Conservation (phyloP, 2,329 filamentous ascomycete genomes). For the Colletotrichum sojae region DNA sequence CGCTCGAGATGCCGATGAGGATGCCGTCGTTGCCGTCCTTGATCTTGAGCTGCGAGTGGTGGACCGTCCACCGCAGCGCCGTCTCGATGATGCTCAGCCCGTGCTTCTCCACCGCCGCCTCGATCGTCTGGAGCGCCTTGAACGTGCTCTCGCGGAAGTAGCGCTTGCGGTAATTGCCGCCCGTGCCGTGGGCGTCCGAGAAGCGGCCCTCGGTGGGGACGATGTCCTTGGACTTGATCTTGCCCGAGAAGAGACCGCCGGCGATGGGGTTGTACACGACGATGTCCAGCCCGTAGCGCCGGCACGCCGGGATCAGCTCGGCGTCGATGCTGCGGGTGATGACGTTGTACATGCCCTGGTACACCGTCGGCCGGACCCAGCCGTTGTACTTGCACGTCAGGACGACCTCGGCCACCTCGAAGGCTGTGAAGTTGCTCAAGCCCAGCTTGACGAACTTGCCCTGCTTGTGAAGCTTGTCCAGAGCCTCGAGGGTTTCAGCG, state of each 20-base stretch:
- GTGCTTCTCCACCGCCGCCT: constrained; percentile 77
- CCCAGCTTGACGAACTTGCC: constrained; percentile 88
- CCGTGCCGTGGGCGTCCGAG: constrained; percentile 66
- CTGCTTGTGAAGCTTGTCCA: constrained; percentile 86
- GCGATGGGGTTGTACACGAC: constrained; percentile 88
- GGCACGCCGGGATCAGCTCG: constrained; percentile 81
- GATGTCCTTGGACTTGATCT: constrained; percentile 77
- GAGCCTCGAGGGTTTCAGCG: constrained; percentile 81
- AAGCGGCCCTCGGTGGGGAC: constrained; percentile 78
- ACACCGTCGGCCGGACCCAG: constrained; percentile 88
- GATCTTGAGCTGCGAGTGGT: constrained; percentile 75
- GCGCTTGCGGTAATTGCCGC: constrained; percentile 72
- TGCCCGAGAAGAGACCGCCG: constrained; percentile 85
- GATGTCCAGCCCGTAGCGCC: constrained; percentile 82
- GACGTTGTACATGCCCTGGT: constrained; percentile 90
- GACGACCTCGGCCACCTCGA: constrained; percentile 88
- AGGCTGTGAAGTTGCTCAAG: constrained; percentile 87
- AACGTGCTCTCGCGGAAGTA: constrained; percentile 80
- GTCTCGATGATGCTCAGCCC: constrained; percentile 79
- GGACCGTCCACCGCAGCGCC: constrained; percentile 79
- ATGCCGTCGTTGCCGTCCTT: constrained; percentile 70
- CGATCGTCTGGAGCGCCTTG: constrained; percentile 76
- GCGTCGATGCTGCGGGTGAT: constrained; percentile 82
- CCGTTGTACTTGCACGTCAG: constrained; percentile 83
- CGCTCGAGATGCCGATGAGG: constrained; percentile 71